These are phyloP conservation scores for Sporothrix mexicana DNA, from an alignment of 2,329 filamentous ascomycete species.

Conservation along the genomic window DNA sequence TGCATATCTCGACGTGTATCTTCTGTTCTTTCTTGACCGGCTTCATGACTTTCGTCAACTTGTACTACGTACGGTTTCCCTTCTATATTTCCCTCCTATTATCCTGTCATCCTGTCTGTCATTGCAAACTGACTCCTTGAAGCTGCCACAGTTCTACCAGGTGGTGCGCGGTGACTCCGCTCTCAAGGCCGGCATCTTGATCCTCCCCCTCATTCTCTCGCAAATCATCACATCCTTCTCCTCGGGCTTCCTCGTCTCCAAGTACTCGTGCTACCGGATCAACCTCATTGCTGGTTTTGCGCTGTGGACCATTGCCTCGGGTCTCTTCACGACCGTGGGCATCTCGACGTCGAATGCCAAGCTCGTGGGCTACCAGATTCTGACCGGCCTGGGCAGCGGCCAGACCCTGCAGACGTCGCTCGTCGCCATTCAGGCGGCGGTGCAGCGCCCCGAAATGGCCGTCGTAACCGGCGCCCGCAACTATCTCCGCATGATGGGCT, in stretches of 20 bases:
- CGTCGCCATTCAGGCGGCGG: conserved; percentile 47
- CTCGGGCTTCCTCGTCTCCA: neutral
- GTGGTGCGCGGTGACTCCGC: neutral
- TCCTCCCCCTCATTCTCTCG: conserved; percentile 32
- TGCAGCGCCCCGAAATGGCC: conserved; percentile 45
- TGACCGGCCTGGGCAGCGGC: conserved; percentile 46
- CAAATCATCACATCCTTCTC: neutral
- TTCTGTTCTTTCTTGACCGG: conserved; percentile 29
- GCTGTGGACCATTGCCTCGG: conserved; percentile 5
- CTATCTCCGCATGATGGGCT: conserved; percentile 47
- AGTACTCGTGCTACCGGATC: neutral
- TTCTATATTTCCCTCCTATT: too few relatives aligned
- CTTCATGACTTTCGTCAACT: conserved; percentile 29
- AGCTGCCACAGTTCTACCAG: conserved; percentile 1
- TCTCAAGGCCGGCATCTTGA: conserved; percentile 37
- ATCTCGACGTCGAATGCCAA: neutral
- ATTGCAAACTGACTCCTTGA: neutral
- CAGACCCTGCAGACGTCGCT: conserved; percentile 48
- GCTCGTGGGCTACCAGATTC: conserved; percentile 43
- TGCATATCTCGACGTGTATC: neutral
- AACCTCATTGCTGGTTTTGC: neutral
- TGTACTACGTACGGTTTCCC: conserved; percentile 7
- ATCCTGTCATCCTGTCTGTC: neutral
- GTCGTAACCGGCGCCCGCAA: conserved; percentile 48
- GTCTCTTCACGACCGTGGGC: neutral